Conservation (phyloP, 495 filamentous ascomycete genomes). For the Penicillium angulare region DNA sequence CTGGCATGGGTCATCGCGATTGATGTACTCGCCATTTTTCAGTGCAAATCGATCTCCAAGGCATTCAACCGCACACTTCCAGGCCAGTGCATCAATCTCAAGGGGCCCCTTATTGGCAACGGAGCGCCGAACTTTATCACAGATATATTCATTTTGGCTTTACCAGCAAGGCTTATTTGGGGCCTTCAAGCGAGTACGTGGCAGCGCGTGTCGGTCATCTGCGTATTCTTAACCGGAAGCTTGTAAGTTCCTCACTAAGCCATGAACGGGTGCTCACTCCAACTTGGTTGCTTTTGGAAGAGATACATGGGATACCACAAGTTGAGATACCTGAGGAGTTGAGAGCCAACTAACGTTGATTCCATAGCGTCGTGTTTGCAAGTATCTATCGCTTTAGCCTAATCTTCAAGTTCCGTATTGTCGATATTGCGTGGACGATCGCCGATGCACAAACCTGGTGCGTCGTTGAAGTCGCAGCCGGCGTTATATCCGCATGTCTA, state of each 20-base stretch:
- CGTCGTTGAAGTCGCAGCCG: slow-evolving; percentile 19
- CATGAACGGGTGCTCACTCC: not conserved
- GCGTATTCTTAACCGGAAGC: not conserved
- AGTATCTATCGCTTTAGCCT: slow-evolving; percentile 17
- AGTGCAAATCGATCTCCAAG: slow-evolving; percentile 43
- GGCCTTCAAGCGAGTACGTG: slow-evolving; percentile 24
- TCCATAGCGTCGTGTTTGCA: not conserved
- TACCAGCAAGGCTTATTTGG: slow-evolving; percentile 47
- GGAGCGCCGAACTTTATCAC: slow-evolving; percentile 46
- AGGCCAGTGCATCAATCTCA: slow-evolving; percentile 42
- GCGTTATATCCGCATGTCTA: slow-evolving; percentile 22
- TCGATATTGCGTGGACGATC: slow-evolving; percentile 19
- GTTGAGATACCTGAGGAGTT: not conserved
- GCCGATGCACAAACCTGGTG: slow-evolving; percentile 21
- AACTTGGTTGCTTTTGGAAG: too few relatives aligned
- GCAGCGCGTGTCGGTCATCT: not conserved
- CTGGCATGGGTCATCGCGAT: slow-evolving; percentile 41
- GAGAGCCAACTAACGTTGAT: not conserved
- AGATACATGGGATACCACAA: too few relatives aligned
- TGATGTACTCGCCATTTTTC: slow-evolving; percentile 42
- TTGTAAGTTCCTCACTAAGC: not conserved
- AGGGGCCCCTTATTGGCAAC: slow-evolving; percentile 42
- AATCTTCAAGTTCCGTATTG: slow-evolving; percentile 10
- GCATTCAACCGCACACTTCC: slow-evolving; percentile 35
- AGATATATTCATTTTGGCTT: slow-evolving; percentile 42